phyloP scores from a whole-genome alignment of 148 eudicot species.

The Camellia lanceoleosa region DNA sequence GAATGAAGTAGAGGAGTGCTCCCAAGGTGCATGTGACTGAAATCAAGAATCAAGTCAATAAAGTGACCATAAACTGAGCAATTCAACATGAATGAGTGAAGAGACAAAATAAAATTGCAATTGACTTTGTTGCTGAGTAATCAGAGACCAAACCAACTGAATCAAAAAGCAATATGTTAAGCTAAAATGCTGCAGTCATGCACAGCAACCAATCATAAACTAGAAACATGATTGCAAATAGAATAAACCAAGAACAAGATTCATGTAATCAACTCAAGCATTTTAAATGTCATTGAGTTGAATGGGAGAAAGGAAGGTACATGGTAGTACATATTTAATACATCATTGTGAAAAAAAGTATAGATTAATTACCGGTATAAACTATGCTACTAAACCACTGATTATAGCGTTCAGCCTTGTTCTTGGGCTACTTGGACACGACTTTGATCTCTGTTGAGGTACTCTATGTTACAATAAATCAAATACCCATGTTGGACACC shows the following conservation, averaged over 20 bases:
- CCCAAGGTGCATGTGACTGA: too few relatives aligned
- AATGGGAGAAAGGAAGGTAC: not conserved
- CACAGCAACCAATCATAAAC: not conserved
- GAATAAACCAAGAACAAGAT: not conserved
- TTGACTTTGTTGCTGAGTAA: too few relatives aligned
- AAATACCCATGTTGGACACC: too few relatives aligned
- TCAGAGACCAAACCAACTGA: not conserved
- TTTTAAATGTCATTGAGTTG: not conserved
- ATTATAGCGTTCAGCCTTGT: too few relatives aligned
- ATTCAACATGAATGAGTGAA: not conserved
- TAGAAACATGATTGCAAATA: not conserved
- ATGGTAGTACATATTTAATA: not conserved
- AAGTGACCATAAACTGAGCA: not conserved
- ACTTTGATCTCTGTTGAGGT: not conserved
- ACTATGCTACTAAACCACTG: not conserved
- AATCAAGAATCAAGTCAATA: not conserved
- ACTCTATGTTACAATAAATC: too few relatives aligned
- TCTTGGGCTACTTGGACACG: not conserved
- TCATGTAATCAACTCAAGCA: not conserved
- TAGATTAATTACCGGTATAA: too few relatives aligned
- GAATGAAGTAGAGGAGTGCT: not conserved
- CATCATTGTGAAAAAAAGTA: not conserved
- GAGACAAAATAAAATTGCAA: not conserved
- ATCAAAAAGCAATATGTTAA: not conserved
- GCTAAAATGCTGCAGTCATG: not conserved